Conservation (phyloP, 768 basidiomycete genomes). For the Lactifluus hygrophoroides region DNA sequence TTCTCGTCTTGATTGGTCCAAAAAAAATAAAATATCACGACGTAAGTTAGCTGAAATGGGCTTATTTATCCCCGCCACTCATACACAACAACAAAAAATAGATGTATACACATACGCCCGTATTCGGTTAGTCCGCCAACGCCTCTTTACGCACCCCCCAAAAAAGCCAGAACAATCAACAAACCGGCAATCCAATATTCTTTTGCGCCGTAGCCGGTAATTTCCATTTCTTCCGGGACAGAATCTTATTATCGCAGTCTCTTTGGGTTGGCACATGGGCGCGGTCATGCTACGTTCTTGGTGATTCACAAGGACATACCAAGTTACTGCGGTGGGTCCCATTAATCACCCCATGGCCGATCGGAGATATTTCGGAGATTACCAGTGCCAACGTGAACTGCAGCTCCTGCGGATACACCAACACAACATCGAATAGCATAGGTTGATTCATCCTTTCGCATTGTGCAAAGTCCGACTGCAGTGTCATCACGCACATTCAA, state of each 20-base stretch:
- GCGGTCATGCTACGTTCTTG: not conserved
- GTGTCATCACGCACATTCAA: too few species aligned
- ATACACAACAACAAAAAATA: not conserved
- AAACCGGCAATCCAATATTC: not conserved
- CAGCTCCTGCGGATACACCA: too few species aligned
- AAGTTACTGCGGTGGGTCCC: too few species aligned
- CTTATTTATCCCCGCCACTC: too few species aligned
- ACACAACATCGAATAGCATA: too few species aligned
- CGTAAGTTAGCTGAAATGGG: too few species aligned
- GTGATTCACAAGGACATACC: not conserved
- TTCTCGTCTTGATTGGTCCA: too few species aligned
- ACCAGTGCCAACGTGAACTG: not conserved
- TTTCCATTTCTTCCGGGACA: not conserved
- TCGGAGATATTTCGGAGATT: not conserved
- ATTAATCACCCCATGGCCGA: not conserved
- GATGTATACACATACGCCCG: not conserved
- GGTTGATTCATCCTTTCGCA: too few species aligned
- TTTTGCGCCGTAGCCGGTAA: not conserved
- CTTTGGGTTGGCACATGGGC: not conserved
- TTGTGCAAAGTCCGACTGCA: too few species aligned
- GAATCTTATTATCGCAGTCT: not conserved
- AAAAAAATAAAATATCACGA: too few species aligned
- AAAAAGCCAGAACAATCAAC: not conserved
- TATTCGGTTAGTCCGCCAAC: not conserved
- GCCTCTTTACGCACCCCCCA: not conserved